Percentiles rank a stretch among this genome's conserved stretches.
phyloP scores from a whole-genome alignment of 306 rosid species.

The Lotus japonicus region DNA sequence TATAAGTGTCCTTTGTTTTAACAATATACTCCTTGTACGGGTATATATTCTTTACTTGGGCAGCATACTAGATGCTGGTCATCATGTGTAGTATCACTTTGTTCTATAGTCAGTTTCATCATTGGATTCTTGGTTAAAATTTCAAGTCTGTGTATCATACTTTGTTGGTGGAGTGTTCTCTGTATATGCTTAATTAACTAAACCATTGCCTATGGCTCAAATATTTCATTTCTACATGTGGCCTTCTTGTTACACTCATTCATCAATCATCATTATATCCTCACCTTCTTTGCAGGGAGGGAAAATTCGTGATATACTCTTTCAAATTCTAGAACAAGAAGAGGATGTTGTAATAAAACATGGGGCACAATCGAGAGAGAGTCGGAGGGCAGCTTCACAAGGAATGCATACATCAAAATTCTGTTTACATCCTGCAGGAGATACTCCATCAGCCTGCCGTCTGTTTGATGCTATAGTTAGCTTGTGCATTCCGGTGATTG shows the following conservation, averaged over 20 bases:
- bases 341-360: conserved; percentile 67
- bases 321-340: conserved; percentile 71
- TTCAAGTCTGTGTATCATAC: neutral
- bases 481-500: conserved; percentile 83
- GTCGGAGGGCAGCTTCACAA: conserved; percentile 77
- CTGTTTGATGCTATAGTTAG: conserved; percentile 93
- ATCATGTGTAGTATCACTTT: neutral
- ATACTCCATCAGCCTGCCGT: conserved; percentile 97
- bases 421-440: conserved; percentile 97
- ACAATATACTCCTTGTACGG: too few species aligned
- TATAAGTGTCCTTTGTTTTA: too few species aligned
- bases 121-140: neutral
- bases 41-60: too few species aligned
- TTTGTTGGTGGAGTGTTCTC: neutral
- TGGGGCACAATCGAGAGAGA: conserved; percentile 91
- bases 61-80: too few species aligned
- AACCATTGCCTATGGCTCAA: neutral
- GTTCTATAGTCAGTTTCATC: neutral
- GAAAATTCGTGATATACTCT: conserved; percentile 77
- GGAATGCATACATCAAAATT: conserved; percentile 95
- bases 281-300: conserved; percentile 57
- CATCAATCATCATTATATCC: conserved; percentile 3
- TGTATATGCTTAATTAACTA: neutral
- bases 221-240: neutral
- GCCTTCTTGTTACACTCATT: neutral